Evolutionary conservation across 352 stramenopile species (phyloP).

Genomic region (Globisporangium carolinianum): DNA sequence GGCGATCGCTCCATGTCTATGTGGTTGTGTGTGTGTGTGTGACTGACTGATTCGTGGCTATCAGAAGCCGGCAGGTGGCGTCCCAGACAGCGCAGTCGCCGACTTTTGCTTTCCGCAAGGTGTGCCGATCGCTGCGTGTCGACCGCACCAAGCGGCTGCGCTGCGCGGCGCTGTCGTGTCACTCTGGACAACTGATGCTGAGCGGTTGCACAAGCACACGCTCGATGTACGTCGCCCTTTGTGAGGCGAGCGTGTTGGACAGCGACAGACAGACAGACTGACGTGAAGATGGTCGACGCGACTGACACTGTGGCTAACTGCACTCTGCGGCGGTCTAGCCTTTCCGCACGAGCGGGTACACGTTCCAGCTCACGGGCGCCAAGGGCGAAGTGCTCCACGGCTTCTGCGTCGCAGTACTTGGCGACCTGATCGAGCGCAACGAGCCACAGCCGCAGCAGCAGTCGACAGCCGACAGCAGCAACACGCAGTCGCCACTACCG

Average conservation of each 20-base stretch:
- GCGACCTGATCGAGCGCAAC: slow-evolving; percentile 22
- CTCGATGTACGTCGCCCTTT: slow-evolving; percentile 29
- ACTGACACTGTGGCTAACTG: no score
- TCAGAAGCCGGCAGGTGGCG: slow-evolving; percentile 20
- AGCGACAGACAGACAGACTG: not conserved
- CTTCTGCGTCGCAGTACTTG: slow-evolving; percentile 68
- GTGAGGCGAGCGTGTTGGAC: not conserved
- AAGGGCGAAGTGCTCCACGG: slow-evolving; percentile 81
- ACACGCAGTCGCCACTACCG: not conserved
- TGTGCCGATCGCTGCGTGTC: slow-evolving; percentile 56
- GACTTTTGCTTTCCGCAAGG: slow-evolving; percentile 81
- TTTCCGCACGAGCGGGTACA: slow-evolving; percentile 63
- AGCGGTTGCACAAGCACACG: slow-evolving; percentile 51
- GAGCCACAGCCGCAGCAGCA: not conserved
- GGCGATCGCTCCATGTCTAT: not conserved
- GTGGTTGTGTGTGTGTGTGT: slow-evolving; percentile 3
- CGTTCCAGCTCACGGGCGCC: slow-evolving; percentile 74
- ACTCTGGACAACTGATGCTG: slow-evolving; percentile 62
- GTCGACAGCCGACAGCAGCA: not conserved
- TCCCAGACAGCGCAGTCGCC: slow-evolving; percentile 43
- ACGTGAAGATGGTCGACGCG: no score
- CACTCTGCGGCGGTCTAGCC: slow-evolving; percentile 16
- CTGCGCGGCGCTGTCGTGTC: slow-evolving; percentile 53
- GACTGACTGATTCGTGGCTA: not conserved
- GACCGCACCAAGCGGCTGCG: slow-evolving; percentile 34